Conservation (phyloP, 2,329 filamentous ascomycete genomes). For the Monilinia polystroma region DNA sequence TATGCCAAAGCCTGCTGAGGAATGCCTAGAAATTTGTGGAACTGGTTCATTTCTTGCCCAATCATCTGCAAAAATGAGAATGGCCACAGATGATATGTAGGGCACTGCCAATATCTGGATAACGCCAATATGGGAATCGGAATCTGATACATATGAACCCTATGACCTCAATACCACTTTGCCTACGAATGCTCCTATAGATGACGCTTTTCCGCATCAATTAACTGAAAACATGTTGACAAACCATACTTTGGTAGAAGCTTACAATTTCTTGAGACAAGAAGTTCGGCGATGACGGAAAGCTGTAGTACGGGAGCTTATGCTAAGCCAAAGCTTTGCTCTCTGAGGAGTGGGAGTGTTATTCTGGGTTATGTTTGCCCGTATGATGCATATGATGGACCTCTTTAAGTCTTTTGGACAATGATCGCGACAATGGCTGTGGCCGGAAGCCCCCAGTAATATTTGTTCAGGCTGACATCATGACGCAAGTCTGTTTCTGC, state of each 20-base stretch:
- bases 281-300: no score
- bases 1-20: conserved; percentile 21
- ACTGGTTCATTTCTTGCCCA: conserved; percentile 22
- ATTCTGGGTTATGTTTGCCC: conserved; percentile 30
- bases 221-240: conserved; percentile 36
- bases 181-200: conserved; percentile 34
- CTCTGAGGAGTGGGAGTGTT: conserved; percentile 32
- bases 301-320: no score
- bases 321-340: conserved; percentile 23
- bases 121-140: conserved; percentile 37
- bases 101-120: conserved; percentile 33
- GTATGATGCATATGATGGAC: not conserved
- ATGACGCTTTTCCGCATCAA: conserved; percentile 38
- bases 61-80: conserved; percentile 21
- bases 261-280: conserved; percentile 37
- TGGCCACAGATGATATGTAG: conserved; percentile 18
- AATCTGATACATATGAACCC: conserved; percentile 35
- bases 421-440: not conserved
- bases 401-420: not conserved
- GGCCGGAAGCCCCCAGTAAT: no score
- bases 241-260: conserved; percentile 33
- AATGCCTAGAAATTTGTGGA: conserved; percentile 23
- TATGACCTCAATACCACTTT: conserved; percentile 32
- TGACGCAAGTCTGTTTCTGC: not conserved
- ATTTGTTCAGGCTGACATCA: not conserved